A percentile compares a stretch with the other conserved stretches of the same genome.
phyloP scores from a whole-genome alignment of 139 green algal genomes.

The Asterochloris erici region DNA sequence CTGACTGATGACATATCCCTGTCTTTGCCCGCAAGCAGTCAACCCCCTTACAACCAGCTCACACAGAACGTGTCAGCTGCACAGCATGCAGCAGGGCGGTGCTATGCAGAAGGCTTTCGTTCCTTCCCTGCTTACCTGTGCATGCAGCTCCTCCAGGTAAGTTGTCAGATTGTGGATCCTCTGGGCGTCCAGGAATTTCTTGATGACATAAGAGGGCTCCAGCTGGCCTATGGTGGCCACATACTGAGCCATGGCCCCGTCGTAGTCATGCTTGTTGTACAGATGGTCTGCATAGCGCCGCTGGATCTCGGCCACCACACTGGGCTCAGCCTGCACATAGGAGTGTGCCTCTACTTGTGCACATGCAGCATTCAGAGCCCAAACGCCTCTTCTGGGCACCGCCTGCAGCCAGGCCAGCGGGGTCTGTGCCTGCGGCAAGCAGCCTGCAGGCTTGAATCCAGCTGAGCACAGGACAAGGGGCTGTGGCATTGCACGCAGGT shows the following conservation, averaged over 20 bases:
- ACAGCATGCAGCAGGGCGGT: too few species aligned
- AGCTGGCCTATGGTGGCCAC: slow-evolving; percentile 67
- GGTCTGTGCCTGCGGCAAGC: background rate
- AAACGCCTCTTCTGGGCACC: background rate
- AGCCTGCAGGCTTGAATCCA: background rate
- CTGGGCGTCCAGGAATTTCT: slow-evolving; percentile 88
- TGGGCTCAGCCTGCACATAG: slow-evolving; percentile 38
- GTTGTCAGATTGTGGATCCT: slow-evolving; percentile 80
- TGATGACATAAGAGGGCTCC: slow-evolving; percentile 94
- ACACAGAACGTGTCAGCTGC: too few species aligned
- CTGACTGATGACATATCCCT: too few species aligned
- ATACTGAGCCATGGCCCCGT: slow-evolving; percentile 88
- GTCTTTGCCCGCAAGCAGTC: too few species aligned
- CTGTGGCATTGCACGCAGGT: background rate
- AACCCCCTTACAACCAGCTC: too few species aligned
- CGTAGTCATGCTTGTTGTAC: slow-evolving; percentile 91
- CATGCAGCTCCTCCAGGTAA: slow-evolving; percentile 91
- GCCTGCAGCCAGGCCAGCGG: background rate
- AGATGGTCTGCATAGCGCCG: slow-evolving; percentile 71
- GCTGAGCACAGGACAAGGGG: background rate
- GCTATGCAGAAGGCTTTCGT: too few species aligned
- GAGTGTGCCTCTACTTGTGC: background rate
- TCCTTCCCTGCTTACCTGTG: slow-evolving; percentile 20
- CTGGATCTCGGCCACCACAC: slow-evolving; percentile 57
- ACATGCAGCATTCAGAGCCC: background rate